Conservation (phyloP, 2,329 filamentous ascomycete species). For the Didymella pomorum region DNA sequence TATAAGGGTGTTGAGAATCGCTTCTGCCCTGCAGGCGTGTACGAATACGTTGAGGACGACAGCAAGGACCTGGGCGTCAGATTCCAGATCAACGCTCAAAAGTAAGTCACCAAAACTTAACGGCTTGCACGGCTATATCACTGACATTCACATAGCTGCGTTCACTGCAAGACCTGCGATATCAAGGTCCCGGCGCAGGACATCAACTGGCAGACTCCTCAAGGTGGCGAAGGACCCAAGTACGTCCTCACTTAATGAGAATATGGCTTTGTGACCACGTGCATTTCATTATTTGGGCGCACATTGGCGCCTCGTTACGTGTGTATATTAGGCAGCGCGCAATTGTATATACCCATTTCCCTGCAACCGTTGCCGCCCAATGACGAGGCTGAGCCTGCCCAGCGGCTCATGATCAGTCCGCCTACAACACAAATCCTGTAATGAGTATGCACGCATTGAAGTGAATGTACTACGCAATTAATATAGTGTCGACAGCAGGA, state of each 20-base stretch:
- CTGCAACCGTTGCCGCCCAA: constrained; percentile 13
- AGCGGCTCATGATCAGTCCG: background rate
- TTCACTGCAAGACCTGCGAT: constrained; percentile 99
- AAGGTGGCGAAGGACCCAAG: constrained; percentile 81
- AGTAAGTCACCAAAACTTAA: constrained; percentile 69
- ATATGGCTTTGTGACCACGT: background rate
- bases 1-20: constrained; percentile 95
- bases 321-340: constrained; percentile 17
- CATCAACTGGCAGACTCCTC: constrained; percentile 90
- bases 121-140: background rate
- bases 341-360: constrained; percentile 21
- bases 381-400: constrained; percentile 5
- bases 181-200: constrained; percentile 98
- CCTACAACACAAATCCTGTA: background rate
- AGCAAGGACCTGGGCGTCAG: constrained; percentile 86
- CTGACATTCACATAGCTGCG: constrained; percentile 71
- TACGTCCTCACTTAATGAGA: constrained; percentile 64
- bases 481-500: background rate
- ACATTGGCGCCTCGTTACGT: background rate
- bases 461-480: background rate
- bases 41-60: constrained; percentile 95
- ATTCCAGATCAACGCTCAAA: constrained; percentile 98
- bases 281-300: background rate
- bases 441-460: no score
- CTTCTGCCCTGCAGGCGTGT: constrained; percentile 97